These are phyloP conservation scores for Phlyctochytrium arcticum DNA, from an alignment of 192 early-diverging fungal species.

Conservation along the genomic window DNA sequence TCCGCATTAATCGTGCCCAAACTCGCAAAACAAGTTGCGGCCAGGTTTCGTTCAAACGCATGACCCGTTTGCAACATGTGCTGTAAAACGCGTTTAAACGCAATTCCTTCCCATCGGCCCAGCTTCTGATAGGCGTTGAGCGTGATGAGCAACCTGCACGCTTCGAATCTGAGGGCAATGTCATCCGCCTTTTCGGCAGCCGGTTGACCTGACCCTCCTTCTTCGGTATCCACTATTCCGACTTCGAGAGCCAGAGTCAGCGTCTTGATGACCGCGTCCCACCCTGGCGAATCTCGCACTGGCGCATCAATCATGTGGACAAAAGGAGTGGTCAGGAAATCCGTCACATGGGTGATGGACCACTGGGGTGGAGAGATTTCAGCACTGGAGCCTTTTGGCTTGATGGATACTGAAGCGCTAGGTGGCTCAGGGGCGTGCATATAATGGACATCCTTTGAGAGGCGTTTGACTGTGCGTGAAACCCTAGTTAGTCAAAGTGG, in stretches of 20 bases:
- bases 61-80: conserved; percentile 34
- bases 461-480: no score
- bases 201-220: no score
- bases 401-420: no score
- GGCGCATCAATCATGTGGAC: conserved; percentile 14
- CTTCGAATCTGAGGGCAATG: conserved; percentile 35
- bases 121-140: conserved; percentile 26
- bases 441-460: no score
- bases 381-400: not conserved
- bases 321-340: conserved; percentile 31
- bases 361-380: not conserved
- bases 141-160: conserved; percentile 31
- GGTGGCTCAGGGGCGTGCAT: no score
- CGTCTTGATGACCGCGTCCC: conserved; percentile 24
- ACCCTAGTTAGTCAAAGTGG: no score
- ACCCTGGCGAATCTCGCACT: conserved; percentile 5
- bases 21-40: conserved; percentile 29
- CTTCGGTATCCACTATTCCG: no score
- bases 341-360: conserved; percentile 15
- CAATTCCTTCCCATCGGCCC: conserved; percentile 42
- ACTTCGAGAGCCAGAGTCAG: conserved; percentile 29
- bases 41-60: conserved; percentile 30
- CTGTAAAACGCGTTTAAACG: conserved; percentile 35
- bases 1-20: conserved; percentile 23
- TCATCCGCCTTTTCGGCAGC: conserved; percentile 23